A percentile compares a stretch with the other conserved stretches of the same genome.
These are phyloP conservation scores for Cystofilobasidium bisporidii DNA, from an alignment of 768 basidiomycete genomes.

Conservation along the genomic window DNA sequence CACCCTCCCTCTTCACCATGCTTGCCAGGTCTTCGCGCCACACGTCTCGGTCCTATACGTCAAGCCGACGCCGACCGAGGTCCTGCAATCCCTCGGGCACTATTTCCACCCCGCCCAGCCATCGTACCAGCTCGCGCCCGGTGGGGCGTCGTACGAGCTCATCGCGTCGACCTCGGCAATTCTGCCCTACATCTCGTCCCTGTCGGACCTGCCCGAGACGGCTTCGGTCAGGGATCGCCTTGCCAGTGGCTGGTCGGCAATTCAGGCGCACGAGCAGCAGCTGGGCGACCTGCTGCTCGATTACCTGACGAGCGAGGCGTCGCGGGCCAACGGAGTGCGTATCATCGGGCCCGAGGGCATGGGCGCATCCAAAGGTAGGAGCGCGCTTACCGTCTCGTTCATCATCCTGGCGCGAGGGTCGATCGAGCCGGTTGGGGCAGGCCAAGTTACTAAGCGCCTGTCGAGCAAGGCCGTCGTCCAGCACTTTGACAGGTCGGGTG, in stretches of 20 bases:
- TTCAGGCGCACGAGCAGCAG: slow-evolving; percentile 54
- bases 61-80: slow-evolving; percentile 47
- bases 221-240: slow-evolving; percentile 35
- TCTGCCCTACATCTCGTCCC: slow-evolving; percentile 54
- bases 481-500: slow-evolving; percentile 55
- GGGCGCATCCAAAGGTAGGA: slow-evolving; percentile 25
- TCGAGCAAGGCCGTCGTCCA: slow-evolving; percentile 57
- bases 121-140: slow-evolving; percentile 59
- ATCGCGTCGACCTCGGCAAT: slow-evolving; percentile 55
- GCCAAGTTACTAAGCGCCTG: slow-evolving; percentile 47
- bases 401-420: slow-evolving; percentile 45
- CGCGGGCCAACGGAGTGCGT: slow-evolving; percentile 53
- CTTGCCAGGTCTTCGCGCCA: slow-evolving; percentile 68
- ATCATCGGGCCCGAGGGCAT: slow-evolving; percentile 55
- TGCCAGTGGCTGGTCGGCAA: slow-evolving; percentile 49
- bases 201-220: slow-evolving; percentile 34
- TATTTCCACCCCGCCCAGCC: slow-evolving; percentile 52
- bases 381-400: slow-evolving; percentile 64
- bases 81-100: slow-evolving; percentile 55
- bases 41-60: slow-evolving; percentile 61
- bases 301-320: slow-evolving; percentile 49
- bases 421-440: neutral
- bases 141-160: slow-evolving; percentile 65
- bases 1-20: slow-evolving; percentile 12
- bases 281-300: slow-evolving; percentile 50